Conservation (phyloP, 805 yeast species). For the Yamadazyma paraphyllophila region DNA sequence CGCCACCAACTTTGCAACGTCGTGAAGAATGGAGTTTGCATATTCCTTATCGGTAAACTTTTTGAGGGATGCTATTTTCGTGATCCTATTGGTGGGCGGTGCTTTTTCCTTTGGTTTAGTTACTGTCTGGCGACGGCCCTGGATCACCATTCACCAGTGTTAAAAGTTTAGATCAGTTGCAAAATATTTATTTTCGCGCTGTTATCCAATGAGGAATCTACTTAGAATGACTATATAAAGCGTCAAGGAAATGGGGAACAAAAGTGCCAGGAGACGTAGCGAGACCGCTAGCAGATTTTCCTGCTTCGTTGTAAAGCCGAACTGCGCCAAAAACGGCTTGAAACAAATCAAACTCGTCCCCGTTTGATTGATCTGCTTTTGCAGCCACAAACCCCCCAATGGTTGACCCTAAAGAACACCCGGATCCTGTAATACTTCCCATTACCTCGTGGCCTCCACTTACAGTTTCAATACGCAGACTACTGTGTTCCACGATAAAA, state of each 20-base stretch:
- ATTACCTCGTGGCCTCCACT: slow-evolving; percentile 61
- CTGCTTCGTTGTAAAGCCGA: slow-evolving; percentile 58
- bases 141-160: slow-evolving; percentile 10
- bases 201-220: not conserved
- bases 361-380: slow-evolving; percentile 21
- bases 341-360: slow-evolving; percentile 25
- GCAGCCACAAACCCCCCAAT: slow-evolving; percentile 60
- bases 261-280: slow-evolving; percentile 56
- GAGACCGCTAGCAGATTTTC: slow-evolving; percentile 46
- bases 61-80: slow-evolving; percentile 37
- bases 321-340: slow-evolving; percentile 57
- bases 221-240: slow-evolving; percentile 16
- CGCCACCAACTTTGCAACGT: slow-evolving; percentile 66
- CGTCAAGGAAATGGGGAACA: slow-evolving; percentile 46
- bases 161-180: not conserved
- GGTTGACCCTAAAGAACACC: slow-evolving; percentile 77
- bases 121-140: slow-evolving; percentile 6
- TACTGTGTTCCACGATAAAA: slow-evolving; percentile 22
- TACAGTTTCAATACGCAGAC: slow-evolving; percentile 22
- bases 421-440: slow-evolving; percentile 76
- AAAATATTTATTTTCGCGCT: not conserved
- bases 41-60: slow-evolving; percentile 35
- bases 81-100: slow-evolving; percentile 36
- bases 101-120: slow-evolving; percentile 17
- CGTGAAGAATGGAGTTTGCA: slow-evolving; percentile 55